Base-by-base conservation (phyloP, 352 stramenopile genomes). In the Globisporangium camurandrum region DNA sequence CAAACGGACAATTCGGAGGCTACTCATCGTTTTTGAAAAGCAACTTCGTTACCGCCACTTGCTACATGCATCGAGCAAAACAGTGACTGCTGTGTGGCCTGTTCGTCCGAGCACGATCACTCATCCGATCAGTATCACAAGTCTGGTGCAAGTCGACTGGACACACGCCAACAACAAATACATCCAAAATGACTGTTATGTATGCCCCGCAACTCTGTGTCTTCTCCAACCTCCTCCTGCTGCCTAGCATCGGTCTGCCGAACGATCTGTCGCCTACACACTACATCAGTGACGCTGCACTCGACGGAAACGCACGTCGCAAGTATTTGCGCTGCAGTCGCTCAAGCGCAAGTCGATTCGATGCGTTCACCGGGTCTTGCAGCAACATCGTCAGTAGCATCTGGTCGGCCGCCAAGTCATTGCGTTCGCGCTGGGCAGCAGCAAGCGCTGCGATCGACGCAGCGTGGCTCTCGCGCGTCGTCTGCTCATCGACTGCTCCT, bases 351-450 rank as follows among this genome's bases (percentile, higher is more conserved):
- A 23, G 20, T 16, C 46, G 46, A n/a, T 59, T 59, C 16, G 45
- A 12, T 19, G 46, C 12, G 53, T 59, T 46, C 22, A 34, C 31
- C 11, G 22, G 43, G 39, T 59, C 53, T 7, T 45, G 38, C 12
- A 59, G 53, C 46, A 59, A 39, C 46, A 59, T 59, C 20, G 53
- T 54, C 45, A 59, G 53, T 20, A 59, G 53, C 53, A 59, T 54
- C 30, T 59, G 45, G 46, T 59, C 53, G 2, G 53, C 53, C 16
- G 53, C 46, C 20, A 59, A 39, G n/a, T 54, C 53, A 31, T 59
- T 59, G 28, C 53, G 53, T 46, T 54, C 53, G 30, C 26, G 36
- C 23, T 59, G 53, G 3, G 46, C 46, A 11, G 34, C 39, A 12
- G 53, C 53, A 16, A 59, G 38, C 11, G 53, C 41, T 0, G 53